A percentile compares a stretch with the other conserved stretches of the same genome.
phyloP scores from a whole-genome alignment of 208 protist species.

The Herpetomonas tarakana region DNA sequence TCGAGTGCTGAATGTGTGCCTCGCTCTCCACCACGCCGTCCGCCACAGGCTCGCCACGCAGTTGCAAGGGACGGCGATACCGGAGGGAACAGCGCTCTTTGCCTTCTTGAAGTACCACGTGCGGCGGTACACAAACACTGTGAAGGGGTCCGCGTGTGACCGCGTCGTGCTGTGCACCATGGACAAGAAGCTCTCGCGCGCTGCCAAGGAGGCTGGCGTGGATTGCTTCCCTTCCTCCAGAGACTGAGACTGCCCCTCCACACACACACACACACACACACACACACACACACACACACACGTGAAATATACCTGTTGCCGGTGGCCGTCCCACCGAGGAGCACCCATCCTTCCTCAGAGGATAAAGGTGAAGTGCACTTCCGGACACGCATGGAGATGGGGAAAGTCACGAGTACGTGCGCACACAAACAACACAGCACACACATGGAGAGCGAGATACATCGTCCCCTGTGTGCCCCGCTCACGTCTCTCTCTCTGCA shows the following conservation, averaged over 20 bases:
- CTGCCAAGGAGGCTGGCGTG: constrained; percentile 56
- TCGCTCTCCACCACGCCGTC: constrained; percentile 65
- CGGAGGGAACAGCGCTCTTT: constrained; percentile 75
- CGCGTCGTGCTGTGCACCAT: constrained; percentile 73
- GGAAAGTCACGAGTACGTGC: no score
- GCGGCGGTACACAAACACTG: constrained; percentile 62
- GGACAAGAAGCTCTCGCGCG: constrained; percentile 60
- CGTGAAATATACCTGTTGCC: no score
- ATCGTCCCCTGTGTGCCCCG: no score
- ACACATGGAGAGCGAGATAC: no score
- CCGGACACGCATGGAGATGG: no score
- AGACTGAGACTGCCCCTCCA: neutral
- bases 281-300: constrained; percentile 13
- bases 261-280: constrained; percentile 5
- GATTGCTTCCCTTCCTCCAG: constrained; percentile 42
- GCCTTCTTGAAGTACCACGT: constrained; percentile 85
- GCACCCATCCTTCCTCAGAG: no score
- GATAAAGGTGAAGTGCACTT: no score
- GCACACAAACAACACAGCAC: no score
- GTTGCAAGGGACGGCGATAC: constrained; percentile 30
- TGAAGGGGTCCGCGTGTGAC: constrained; percentile 49
- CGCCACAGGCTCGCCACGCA: constrained; percentile 20
- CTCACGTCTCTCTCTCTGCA: no score
- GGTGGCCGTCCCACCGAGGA: no score
- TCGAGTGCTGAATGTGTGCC: constrained; percentile 74